Percentiles rank a stretch among this genome's conserved stretches.
Evolutionary conservation across 495 filamentous ascomycete species (phyloP).

Genomic region (Xylaria acuta): DNA sequence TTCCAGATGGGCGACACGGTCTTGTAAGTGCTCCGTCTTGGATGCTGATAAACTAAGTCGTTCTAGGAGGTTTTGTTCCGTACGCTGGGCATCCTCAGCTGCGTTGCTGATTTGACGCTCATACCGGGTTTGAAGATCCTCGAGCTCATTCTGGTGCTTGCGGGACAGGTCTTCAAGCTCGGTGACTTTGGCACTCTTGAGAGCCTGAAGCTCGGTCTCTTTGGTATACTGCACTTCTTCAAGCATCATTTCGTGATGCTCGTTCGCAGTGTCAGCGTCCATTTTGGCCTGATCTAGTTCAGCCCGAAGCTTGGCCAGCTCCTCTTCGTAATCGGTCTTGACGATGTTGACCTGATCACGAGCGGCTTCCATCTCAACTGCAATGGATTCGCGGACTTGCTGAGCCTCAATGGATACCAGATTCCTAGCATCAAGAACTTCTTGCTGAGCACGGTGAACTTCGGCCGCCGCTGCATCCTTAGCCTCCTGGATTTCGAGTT

Average conservation of each 20-base stretch:
- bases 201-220: slow-evolving; percentile 68
- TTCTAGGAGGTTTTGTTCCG: slow-evolving; percentile 71
- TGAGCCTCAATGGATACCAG: slow-evolving; percentile 77
- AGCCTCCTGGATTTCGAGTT: slow-evolving; percentile 21
- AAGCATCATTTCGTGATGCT: slow-evolving; percentile 75
- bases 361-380: slow-evolving; percentile 78
- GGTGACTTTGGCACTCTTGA: slow-evolving; percentile 59
- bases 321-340: slow-evolving; percentile 75
- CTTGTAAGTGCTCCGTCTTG: slow-evolving; percentile 79
- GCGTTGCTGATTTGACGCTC: slow-evolving; percentile 73
- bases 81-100: slow-evolving; percentile 72
- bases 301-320: slow-evolving; percentile 68
- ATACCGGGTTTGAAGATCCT: slow-evolving; percentile 70
- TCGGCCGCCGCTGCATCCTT: slow-evolving; percentile 23
- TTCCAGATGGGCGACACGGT: slow-evolving; percentile 80
- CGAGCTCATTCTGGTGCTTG: slow-evolving; percentile 75
- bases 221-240: slow-evolving; percentile 74
- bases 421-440: slow-evolving; percentile 81
- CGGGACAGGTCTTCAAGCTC: slow-evolving; percentile 68
- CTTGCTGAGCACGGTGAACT: slow-evolving; percentile 68
- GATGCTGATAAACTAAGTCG: slow-evolving; percentile 77
- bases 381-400: slow-evolving; percentile 75
- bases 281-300: slow-evolving; percentile 75
- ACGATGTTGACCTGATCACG: slow-evolving; percentile 84
- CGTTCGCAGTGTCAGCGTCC: slow-evolving; percentile 75